phyloP scores from a whole-genome alignment of 768 basidiomycete genomes.

The Lentinula detonsa region DNA sequence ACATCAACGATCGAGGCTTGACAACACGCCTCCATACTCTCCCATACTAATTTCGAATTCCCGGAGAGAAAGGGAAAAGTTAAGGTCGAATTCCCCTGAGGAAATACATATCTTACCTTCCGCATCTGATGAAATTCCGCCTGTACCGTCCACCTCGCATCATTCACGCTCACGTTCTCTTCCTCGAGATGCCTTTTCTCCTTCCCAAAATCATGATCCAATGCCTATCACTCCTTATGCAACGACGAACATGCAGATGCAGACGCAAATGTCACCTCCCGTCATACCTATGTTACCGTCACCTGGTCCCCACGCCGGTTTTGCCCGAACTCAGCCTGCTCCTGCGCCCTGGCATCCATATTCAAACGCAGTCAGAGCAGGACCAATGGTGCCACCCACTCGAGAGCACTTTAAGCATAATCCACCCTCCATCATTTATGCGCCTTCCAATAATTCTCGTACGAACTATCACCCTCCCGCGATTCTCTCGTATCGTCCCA shows the following conservation, averaged over 20 bases:
- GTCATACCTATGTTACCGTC: conserved; percentile 9
- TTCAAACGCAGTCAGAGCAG: conserved; percentile 10
- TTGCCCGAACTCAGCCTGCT: conserved; percentile 34
- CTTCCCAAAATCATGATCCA: conserved; percentile 18
- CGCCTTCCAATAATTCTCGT: conserved; percentile 41
- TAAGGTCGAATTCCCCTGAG: conserved; percentile 39
- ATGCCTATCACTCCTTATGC: conserved; percentile 15
- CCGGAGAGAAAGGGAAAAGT: conserved; percentile 18
- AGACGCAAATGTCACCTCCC: conserved; percentile 15
- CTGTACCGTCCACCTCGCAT: conserved; percentile 25
- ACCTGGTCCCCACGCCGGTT: conserved; percentile 24
- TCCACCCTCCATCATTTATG: conserved; percentile 57
- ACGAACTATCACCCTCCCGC: conserved; percentile 56
- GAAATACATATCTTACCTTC: conserved; percentile 62
- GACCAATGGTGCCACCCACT: conserved; percentile 29
- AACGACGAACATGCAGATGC: conserved; percentile 17
- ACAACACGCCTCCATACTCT: conserved; percentile 25
- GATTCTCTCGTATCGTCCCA: conserved; percentile 49
- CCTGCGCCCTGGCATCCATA: conserved; percentile 25
- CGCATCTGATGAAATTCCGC: conserved; percentile 27
- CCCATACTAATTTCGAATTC: conserved; percentile 20
- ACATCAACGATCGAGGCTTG: conserved; percentile 32
- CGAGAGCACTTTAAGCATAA: conserved; percentile 26
- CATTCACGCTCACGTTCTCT: conserved; percentile 42
- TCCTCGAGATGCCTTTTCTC: conserved; percentile 30